phyloP scores from a whole-genome alignment of 148 eudicot genomes.

The Persicaria tinctoria region DNA sequence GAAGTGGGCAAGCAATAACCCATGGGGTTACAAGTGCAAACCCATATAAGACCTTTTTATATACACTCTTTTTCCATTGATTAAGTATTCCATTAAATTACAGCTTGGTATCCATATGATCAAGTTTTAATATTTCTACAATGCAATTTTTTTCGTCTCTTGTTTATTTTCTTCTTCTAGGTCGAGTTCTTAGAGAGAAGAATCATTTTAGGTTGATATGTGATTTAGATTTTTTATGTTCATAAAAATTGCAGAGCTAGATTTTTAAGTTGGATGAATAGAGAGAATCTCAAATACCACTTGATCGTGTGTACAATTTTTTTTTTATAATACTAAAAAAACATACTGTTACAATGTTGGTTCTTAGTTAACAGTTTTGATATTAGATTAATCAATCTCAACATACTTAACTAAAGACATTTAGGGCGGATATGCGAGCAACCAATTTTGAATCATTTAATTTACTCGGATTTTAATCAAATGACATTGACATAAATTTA shows the following conservation, averaged over 20 bases:
- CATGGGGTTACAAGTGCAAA: conserved; percentile 5
- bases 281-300: neutral
- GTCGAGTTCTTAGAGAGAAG: neutral
- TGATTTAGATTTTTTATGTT: too few relatives aligned
- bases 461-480: too few relatives aligned
- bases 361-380: too few relatives aligned
- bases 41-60: neutral
- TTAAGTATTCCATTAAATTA: neutral
- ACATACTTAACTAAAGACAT: too few relatives aligned
- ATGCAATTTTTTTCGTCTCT: neutral
- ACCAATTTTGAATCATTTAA: too few relatives aligned
- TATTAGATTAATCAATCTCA: too few relatives aligned
- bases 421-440: too few relatives aligned
- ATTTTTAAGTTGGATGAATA: neutral
- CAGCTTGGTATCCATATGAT: neutral
- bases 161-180: neutral
- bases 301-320: too few relatives aligned
- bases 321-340: too few relatives aligned
- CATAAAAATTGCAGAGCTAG: neutral
- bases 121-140: neutral
- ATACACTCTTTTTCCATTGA: too few relatives aligned
- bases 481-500: too few relatives aligned
- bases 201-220: neutral
- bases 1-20: conserved; percentile 13
- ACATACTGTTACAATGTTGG: too few relatives aligned